Percentiles rank a stretch among this genome's conserved stretches.
Evolutionary conservation across 495 filamentous ascomycete genomes (phyloP).

Genomic region (Monascus purpureus): DNA sequence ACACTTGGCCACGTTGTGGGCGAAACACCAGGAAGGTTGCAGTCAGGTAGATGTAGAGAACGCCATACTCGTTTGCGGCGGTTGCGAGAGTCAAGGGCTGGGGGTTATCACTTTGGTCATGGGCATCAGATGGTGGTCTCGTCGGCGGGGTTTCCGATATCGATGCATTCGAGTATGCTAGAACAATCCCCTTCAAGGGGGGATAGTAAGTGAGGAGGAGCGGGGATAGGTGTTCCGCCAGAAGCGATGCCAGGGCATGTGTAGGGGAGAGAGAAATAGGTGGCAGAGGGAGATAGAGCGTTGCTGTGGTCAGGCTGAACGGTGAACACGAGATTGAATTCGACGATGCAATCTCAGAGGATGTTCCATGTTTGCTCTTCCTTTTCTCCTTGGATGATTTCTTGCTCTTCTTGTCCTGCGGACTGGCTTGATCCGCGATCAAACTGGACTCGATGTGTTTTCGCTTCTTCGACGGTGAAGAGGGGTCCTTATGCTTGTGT

Average conservation of each 20-base stretch:
- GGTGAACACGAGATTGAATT: constrained; percentile 28
- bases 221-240: constrained; percentile 64
- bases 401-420: constrained; percentile 7
- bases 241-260: constrained; percentile 48
- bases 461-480: constrained; percentile 37
- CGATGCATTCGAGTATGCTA: constrained; percentile 51
- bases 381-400: constrained; percentile 16
- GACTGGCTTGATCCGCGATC: constrained; percentile 5
- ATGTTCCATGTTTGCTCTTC: constrained; percentile 5
- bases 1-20: constrained; percentile 39
- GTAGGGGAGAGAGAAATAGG: constrained; percentile 51
- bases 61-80: constrained; percentile 52
- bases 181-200: constrained; percentile 52
- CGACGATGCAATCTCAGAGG: constrained; percentile 2
- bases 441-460: constrained; percentile 17
- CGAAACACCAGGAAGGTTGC: constrained; percentile 59
- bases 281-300: constrained; percentile 57
- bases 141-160: constrained; percentile 27
- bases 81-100: constrained; percentile 36
- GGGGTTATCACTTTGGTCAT: constrained; percentile 12
- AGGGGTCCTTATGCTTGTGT: constrained; percentile 28
- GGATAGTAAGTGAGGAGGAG: constrained; percentile 63
- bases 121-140: constrained; percentile 12
- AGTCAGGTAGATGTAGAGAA: constrained; percentile 54
- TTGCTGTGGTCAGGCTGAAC: constrained; percentile 46